phyloP scores from a whole-genome alignment of 441 rosid species.

The Erodium moschatum region DNA sequence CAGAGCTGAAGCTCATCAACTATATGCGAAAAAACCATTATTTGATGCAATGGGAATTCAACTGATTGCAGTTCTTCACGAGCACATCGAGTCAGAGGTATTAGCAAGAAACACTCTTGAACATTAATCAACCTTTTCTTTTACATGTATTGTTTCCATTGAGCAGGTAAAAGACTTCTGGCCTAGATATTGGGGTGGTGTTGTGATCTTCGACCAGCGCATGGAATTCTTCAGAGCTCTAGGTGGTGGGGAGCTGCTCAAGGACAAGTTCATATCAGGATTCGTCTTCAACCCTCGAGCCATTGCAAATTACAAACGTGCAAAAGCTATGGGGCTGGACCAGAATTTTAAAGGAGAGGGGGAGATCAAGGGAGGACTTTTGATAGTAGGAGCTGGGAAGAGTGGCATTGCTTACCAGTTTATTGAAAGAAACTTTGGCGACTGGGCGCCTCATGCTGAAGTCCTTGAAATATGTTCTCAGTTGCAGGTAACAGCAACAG shows the following conservation, averaged over 20 bases:
- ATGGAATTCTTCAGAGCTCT: constrained; percentile 62
- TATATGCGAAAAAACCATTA: constrained; percentile 48
- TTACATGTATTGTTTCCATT: constrained; percentile 13
- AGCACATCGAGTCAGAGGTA: constrained; percentile 58
- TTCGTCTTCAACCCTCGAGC: constrained; percentile 58
- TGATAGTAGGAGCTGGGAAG: constrained; percentile 38
- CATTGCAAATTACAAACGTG: constrained; percentile 56
- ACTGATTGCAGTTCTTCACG: constrained; percentile 55
- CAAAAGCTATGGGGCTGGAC: constrained; percentile 41
- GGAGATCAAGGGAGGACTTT: constrained; percentile 60
- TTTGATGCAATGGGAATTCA: constrained; percentile 57
- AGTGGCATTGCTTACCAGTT: constrained; percentile 56
- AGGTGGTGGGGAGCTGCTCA: constrained; percentile 53
- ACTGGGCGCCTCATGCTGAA: constrained; percentile 58
- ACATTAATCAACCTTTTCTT: constrained; percentile 9
- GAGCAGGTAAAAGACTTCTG: constrained; percentile 53
- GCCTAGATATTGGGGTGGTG: constrained; percentile 70
- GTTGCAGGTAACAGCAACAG: constrained; percentile 42
- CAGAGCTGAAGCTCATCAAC: constrained; percentile 66
- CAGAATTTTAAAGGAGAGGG: constrained; percentile 59
- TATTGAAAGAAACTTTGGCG: constrained; percentile 60
- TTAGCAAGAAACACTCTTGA: constrained; percentile 1
- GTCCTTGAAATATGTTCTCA: constrained; percentile 42
- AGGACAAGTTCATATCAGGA: constrained; percentile 61
- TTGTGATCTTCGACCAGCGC: constrained; percentile 37